These are phyloP conservation scores for Emydomyces testavorans DNA, from an alignment of 2,329 filamentous ascomycete species.

Conservation along the genomic window DNA sequence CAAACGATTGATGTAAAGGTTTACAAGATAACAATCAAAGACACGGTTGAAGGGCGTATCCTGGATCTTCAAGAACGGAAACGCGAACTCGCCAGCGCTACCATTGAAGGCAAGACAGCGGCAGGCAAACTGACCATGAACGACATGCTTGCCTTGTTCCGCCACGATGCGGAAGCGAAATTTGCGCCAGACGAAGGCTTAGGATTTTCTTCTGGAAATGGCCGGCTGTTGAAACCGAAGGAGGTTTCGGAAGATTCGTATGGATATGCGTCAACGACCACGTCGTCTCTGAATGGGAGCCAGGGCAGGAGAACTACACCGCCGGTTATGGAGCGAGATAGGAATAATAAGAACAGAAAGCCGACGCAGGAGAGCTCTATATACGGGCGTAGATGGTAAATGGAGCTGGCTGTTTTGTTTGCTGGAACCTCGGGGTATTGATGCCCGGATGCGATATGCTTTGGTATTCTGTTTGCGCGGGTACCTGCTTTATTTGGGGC, in stretches of 20 bases:
- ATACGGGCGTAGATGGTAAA: slow-evolving; percentile 23
- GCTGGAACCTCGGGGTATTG: not conserved
- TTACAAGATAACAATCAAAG: slow-evolving; percentile 80
- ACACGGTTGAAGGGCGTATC: slow-evolving; percentile 87
- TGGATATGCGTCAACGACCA: not conserved
- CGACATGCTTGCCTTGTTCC: slow-evolving; percentile 86
- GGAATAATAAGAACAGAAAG: slow-evolving; percentile 11
- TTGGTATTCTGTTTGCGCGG: not conserved
- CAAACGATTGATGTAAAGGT: slow-evolving; percentile 91
- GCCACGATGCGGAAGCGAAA: slow-evolving; percentile 50
- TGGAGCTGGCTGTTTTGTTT: not conserved
- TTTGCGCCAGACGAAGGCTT: slow-evolving; percentile 29
- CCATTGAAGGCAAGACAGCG: slow-evolving; percentile 69
- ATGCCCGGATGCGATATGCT: not conserved
- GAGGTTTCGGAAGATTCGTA: slow-evolving; percentile 6
- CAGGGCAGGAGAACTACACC: slow-evolving; percentile 16
- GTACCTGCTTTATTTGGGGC: too few relatives aligned
- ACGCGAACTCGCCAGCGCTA: slow-evolving; percentile 76
- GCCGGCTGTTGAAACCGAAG: slow-evolving; percentile 22
- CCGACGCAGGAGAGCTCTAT: slow-evolving; percentile 21
- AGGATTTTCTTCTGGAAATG: slow-evolving; percentile 19
- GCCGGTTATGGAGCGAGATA: slow-evolving; percentile 17
- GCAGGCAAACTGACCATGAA: slow-evolving; percentile 78
- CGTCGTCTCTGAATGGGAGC: slow-evolving; percentile 17
- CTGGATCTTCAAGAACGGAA: slow-evolving; percentile 92